A percentile compares a stretch with the other conserved stretches of the same genome.
These are phyloP conservation scores for Yueomyces sinensis DNA, from an alignment of 805 yeast genomes.

Conservation along the genomic window DNA sequence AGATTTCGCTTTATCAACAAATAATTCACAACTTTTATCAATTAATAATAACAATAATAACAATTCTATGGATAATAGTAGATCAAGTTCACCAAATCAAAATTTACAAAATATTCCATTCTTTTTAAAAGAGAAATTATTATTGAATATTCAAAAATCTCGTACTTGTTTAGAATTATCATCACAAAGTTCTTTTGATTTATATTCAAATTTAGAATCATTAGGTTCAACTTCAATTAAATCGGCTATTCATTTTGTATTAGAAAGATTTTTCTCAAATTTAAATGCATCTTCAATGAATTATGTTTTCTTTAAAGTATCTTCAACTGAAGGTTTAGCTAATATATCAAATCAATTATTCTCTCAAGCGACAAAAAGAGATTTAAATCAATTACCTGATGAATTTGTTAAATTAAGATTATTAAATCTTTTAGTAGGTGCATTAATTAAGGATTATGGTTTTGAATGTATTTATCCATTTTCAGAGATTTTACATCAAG, in stretches of 20 bases:
- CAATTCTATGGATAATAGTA: neutral
- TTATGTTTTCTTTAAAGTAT: slow-evolving; percentile 35
- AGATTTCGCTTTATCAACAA: slow-evolving; percentile 19
- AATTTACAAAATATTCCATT: slow-evolving; percentile 7
- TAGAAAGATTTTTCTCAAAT: slow-evolving; percentile 49
- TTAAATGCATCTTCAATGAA: slow-evolving; percentile 38
- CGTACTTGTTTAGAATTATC: slow-evolving; percentile 43
- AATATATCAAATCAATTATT: slow-evolving; percentile 19
- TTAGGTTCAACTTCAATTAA: slow-evolving; percentile 46
- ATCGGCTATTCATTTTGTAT: slow-evolving; percentile 43
- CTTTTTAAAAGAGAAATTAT: slow-evolving; percentile 25
- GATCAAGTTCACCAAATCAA: neutral
- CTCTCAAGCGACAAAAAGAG: slow-evolving; percentile 16
- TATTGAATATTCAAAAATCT: slow-evolving; percentile 44
- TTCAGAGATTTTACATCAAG: slow-evolving; percentile 49
- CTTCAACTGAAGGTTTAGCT: slow-evolving; percentile 25
- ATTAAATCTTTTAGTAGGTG: slow-evolving; percentile 49
- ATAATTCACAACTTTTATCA: slow-evolving; percentile 9
- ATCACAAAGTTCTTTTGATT: slow-evolving; percentile 12
- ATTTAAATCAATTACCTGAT: slow-evolving; percentile 28
- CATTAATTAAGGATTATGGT: slow-evolving; percentile 67
- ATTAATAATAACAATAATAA: slow-evolving; percentile 1
- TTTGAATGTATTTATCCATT: slow-evolving; percentile 60
- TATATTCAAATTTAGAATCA: slow-evolving; percentile 34
- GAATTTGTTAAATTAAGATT: slow-evolving; percentile 30